These are phyloP conservation scores for Hysterangium stoloniferum DNA, from an alignment of 768 basidiomycete species.

Conservation along the genomic window DNA sequence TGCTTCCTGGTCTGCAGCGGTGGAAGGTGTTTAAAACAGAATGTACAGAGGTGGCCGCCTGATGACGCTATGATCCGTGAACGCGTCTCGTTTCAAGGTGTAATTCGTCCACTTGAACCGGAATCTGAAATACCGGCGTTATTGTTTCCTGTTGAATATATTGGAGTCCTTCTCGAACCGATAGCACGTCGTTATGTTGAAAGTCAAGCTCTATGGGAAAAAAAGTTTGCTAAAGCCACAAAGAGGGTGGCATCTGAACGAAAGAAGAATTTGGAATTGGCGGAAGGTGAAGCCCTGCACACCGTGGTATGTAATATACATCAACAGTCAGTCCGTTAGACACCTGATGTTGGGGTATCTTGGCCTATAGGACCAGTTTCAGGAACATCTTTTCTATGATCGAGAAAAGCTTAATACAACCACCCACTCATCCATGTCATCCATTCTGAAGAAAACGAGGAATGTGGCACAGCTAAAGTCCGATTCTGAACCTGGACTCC, in stretches of 20 bases:
- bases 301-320: slow-evolving; percentile 30
- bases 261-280: slow-evolving; percentile 53
- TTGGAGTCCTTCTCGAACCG: slow-evolving; percentile 72
- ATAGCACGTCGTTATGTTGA: slow-evolving; percentile 71
- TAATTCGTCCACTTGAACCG: slow-evolving; percentile 76
- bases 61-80: slow-evolving; percentile 79
- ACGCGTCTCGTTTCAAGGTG: slow-evolving; percentile 73
- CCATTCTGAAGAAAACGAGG: slow-evolving; percentile 20
- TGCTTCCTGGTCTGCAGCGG: slow-evolving; percentile 13
- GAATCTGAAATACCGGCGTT: slow-evolving; percentile 60
- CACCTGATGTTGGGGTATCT: background rate
- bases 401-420: no score
- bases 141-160: slow-evolving; percentile 49
- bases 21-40: background rate
- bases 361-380: slow-evolving; percentile 27
- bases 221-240: slow-evolving; percentile 53
- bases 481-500: slow-evolving; percentile 31
- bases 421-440: no score
- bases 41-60: slow-evolving; percentile 17
- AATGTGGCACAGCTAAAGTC: slow-evolving; percentile 27
- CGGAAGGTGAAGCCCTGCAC: slow-evolving; percentile 52
- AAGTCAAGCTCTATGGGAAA: slow-evolving; percentile 50
- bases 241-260: slow-evolving; percentile 60
- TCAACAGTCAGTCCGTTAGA: background rate
- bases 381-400: slow-evolving; percentile 28